A percentile compares a stretch with the other conserved stretches of the same genome.
Evolutionary conservation across 2,329 filamentous ascomycete species (phyloP).

Genomic region (Cadophora sp.): DNA sequence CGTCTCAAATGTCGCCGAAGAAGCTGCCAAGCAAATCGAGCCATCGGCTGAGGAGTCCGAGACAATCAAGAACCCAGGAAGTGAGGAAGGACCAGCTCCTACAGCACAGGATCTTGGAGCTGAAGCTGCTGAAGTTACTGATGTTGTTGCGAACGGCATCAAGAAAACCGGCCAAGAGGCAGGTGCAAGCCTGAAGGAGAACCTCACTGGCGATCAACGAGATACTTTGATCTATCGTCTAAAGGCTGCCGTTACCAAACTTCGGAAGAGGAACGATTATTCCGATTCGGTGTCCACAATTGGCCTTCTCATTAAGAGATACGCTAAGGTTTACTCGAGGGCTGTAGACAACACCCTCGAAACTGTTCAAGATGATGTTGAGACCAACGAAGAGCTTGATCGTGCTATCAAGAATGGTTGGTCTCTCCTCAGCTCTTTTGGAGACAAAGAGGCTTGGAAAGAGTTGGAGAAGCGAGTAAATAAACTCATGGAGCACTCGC

Average conservation of each 20-base stretch:
- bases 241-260: conserved; percentile 75
- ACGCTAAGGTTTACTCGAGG: conserved; percentile 78
- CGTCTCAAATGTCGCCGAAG: conserved; percentile 75
- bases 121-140: conserved; percentile 60
- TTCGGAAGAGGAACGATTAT: conserved; percentile 82
- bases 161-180: conserved; percentile 64
- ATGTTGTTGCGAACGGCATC: conserved; percentile 48
- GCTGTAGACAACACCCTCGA: conserved; percentile 71
- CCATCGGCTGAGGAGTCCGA: conserved; percentile 68
- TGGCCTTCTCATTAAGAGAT: conserved; percentile 76
- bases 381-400: conserved; percentile 77
- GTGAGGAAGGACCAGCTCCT: conserved; percentile 56
- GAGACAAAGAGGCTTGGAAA: conserved; percentile 77
- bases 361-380: conserved; percentile 72
- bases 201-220: conserved; percentile 74
- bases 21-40: conserved; percentile 76
- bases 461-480: conserved; percentile 72
- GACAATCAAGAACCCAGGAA: conserved; percentile 57
- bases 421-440: conserved; percentile 80
- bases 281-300: conserved; percentile 84
- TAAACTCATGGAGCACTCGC: conserved; percentile 73
- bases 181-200: conserved; percentile 74
- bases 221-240: conserved; percentile 77
- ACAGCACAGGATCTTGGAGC: conserved; percentile 70
- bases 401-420: conserved; percentile 81